Evolutionary conservation across 345 rosid genomes (phyloP), one percentile per base, ranked within the genome.

Genomic region (Eucalyptus dawsonii): DNA sequence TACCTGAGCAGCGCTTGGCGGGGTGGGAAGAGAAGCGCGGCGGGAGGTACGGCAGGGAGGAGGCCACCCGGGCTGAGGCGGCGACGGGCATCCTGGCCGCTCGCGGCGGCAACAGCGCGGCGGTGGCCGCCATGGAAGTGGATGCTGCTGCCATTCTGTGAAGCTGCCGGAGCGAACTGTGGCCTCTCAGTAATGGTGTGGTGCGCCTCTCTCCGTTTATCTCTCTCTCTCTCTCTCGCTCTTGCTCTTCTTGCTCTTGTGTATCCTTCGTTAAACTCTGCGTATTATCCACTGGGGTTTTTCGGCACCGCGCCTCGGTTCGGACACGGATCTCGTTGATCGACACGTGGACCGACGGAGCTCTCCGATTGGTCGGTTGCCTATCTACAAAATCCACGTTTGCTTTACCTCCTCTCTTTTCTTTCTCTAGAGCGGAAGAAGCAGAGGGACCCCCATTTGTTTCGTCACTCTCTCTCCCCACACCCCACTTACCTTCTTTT

Each of bases 141-240:
- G 99, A 92, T 88, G 97, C 91, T 87, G 97, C 94, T 91, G 96
- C 95, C 95, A 95, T 93, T 89, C 16, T 22, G 87, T 45, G 58
- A n/a, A 37, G 88, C 87, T n/a, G 12, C 45, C 47, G 45, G 62
- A 14, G 88, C 51, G 24, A 76, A 76, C 83, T 76, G 83, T 40
- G 83, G 83, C 83, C 83, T 76, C 83, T 76, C 83, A 76, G 83
- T 47, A 40, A 11, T 76, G 83, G 27, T 76, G 83, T 40, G 83
- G 83, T 76, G 83, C 83, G 83, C 83, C 83, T 76, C 83, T 21
- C 29, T 76, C 42, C 47, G 83, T 76, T 37, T 76, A 40, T 76
- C 81, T 72, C 81, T 27, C 81, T 16, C 47, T 45, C 34, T 15
- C 65, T 47, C n/a, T n/a, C n/a, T n/a, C n/a, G n/a, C n/a, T n/a